A percentile compares a stretch with the other conserved stretches of the same genome.
These are phyloP conservation scores for Argentina anserina DNA, from an alignment of 306 rosid species.

Conservation along the genomic window DNA sequence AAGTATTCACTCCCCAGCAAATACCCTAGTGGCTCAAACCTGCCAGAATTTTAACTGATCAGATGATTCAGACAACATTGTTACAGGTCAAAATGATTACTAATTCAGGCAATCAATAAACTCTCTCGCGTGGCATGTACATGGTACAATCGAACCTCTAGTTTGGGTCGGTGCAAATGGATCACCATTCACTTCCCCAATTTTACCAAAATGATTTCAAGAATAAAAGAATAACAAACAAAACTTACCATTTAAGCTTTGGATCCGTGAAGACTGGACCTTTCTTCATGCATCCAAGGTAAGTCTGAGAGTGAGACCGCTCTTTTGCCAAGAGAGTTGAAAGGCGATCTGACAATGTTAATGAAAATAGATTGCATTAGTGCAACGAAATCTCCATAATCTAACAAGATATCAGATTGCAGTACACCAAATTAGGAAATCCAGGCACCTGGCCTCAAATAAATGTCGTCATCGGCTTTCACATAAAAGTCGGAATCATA, in stretches of 20 bases:
- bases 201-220: neutral
- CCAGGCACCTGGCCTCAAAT: slow-evolving; percentile 83
- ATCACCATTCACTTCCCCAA: neutral
- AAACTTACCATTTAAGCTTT: slow-evolving; percentile 84
- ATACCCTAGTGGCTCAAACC: slow-evolving; percentile 78
- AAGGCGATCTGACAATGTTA: slow-evolving; percentile 71
- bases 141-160: neutral
- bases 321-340: slow-evolving; percentile 76
- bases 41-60: slow-evolving; percentile 32
- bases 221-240: neutral
- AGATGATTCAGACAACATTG: neutral
- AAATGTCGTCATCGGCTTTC: slow-evolving; percentile 95
- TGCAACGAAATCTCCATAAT: slow-evolving; percentile 15
- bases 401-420: slow-evolving; percentile 4
- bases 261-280: slow-evolving; percentile 97
- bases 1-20: slow-evolving; percentile 95
- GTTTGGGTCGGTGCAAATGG: too few relatives aligned
- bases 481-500: slow-evolving; percentile 83
- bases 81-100: neutral
- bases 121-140: neutral
- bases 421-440: slow-evolving; percentile 10
- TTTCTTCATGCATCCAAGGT: slow-evolving; percentile 97
- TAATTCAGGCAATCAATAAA: neutral
- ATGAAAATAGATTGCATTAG: slow-evolving; percentile 26
- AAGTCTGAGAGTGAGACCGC: slow-evolving; percentile 81